Conservation (phyloP, 495 filamentous ascomycete species). For the Tuber brumale region DNA sequence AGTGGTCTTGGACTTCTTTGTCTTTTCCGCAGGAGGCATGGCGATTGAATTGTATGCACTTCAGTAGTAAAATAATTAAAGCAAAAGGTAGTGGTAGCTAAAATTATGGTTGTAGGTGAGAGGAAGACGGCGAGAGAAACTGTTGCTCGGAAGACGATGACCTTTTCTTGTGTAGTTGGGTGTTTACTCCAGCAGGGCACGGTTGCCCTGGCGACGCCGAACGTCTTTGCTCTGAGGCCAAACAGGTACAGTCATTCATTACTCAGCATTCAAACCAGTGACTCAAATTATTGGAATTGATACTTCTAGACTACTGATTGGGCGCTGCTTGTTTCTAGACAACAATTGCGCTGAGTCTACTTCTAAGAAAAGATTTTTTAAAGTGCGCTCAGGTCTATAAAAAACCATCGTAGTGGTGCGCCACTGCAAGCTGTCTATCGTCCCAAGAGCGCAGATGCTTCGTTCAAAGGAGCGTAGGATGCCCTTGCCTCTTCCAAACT, state of each 20-base stretch:
- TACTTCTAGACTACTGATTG: background rate
- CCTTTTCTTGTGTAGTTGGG: slow-evolving; percentile 11
- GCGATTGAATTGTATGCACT: slow-evolving; percentile 1
- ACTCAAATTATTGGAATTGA: background rate
- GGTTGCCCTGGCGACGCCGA: slow-evolving; percentile 32
- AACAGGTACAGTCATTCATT: background rate
- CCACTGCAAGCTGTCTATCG: background rate
- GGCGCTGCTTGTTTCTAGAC: background rate
- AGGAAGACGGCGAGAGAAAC: slow-evolving; percentile 7
- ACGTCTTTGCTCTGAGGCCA: background rate
- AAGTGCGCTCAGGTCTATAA: background rate
- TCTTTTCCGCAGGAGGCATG: slow-evolving; percentile 22
- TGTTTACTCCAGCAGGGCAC: slow-evolving; percentile 25
- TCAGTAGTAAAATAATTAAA: background rate
- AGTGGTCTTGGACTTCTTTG: slow-evolving; percentile 21
- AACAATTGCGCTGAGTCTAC: background rate
- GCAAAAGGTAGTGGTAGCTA: background rate
- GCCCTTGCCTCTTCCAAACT: slow-evolving; percentile 19
- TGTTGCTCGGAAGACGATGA: slow-evolving; percentile 11
- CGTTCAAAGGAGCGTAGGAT: background rate
- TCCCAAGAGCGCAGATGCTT: background rate
- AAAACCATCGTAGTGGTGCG: background rate
- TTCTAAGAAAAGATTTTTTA: background rate
- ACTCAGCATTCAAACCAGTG: background rate
- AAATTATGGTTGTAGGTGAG: slow-evolving; percentile 11